Evolutionary conservation across 2,329 filamentous ascomycete genomes (phyloP).

Genomic region (Sclerotinia glacialis): DNA sequence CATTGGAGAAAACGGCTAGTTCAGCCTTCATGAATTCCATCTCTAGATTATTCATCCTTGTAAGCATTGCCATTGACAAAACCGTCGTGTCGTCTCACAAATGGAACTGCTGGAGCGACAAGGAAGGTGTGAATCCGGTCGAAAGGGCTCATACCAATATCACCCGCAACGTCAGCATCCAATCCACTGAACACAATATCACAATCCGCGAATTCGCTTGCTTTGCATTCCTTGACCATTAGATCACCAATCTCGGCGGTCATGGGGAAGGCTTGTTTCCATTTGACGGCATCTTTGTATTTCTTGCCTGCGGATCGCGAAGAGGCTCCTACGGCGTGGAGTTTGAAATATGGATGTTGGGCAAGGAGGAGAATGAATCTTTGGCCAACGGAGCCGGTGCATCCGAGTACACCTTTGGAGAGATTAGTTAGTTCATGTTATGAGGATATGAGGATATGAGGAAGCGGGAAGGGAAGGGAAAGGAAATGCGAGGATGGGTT

Average conservation of each 20-base stretch:
- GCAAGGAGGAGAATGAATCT: conserved; percentile 91
- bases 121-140: not conserved
- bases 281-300: conserved; percentile 89
- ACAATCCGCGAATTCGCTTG: conserved; percentile 81
- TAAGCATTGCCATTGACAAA: not conserved
- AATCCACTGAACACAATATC: conserved; percentile 91
- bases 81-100: not conserved
- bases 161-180: conserved; percentile 87
- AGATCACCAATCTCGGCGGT: conserved; percentile 71
- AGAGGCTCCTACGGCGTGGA: conserved; percentile 88
- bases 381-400: conserved; percentile 91
- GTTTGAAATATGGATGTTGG: conserved; percentile 79
- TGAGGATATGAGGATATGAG: not conserved
- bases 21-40: conserved; percentile 87
- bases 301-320: conserved; percentile 86
- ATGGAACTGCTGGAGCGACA: not conserved
- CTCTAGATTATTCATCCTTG: conserved; percentile 51
- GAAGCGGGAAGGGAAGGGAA: not conserved
- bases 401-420: conserved; percentile 69
- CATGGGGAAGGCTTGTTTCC: conserved; percentile 90
- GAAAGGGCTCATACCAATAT: conserved; percentile 65
- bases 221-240: conserved; percentile 79
- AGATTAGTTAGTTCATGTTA: not conserved
- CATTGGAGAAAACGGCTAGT: conserved; percentile 92
- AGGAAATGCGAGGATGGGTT: not conserved